Evolutionary conservation across 176 grass and related monocot species (phyloP).

Genomic region (Oryza officinalis): DNA sequence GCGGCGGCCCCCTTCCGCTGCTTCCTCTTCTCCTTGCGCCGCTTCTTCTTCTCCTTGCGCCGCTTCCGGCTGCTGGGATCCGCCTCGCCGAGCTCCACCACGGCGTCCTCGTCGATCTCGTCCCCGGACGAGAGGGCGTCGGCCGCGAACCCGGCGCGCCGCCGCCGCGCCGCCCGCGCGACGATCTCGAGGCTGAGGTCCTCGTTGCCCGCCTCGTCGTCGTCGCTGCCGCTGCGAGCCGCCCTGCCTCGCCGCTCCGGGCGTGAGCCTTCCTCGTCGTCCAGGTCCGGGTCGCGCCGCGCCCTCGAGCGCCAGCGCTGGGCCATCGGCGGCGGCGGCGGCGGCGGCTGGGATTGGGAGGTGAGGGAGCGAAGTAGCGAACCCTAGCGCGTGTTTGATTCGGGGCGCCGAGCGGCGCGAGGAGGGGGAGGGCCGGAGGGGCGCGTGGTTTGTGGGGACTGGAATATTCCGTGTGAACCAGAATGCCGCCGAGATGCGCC

Average conservation of each 20-base stretch:
- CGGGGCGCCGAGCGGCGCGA: not conserved
- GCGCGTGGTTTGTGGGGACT: not conserved
- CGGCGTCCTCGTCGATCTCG: slow-evolving; percentile 38
- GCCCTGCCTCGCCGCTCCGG: not conserved
- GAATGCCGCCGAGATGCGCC: no score
- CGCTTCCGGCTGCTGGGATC: slow-evolving; percentile 7
- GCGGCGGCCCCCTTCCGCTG: slow-evolving; percentile 33
- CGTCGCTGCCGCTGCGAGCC: slow-evolving; percentile 19
- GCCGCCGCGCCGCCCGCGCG: slow-evolving; percentile 44
- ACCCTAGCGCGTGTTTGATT: slow-evolving; percentile 47
- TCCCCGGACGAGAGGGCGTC: slow-evolving; percentile 38
- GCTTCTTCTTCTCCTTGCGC: slow-evolving; percentile 49
- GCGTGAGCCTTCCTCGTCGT: slow-evolving; percentile 13
- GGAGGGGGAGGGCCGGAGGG: no score
- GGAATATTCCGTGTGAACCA: not conserved
- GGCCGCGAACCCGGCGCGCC: not conserved
- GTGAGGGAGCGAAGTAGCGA: slow-evolving; percentile 14
- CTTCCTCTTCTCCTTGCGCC: slow-evolving; percentile 46
- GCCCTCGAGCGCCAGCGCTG: slow-evolving; percentile 43
- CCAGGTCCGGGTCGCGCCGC: slow-evolving; percentile 40
- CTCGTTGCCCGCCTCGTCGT: slow-evolving; percentile 71
- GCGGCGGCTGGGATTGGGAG: not conserved
- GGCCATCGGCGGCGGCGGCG: slow-evolving; percentile 42
- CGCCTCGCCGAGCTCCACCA: slow-evolving; percentile 35
- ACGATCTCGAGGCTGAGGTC: slow-evolving; percentile 86